phyloP scores from a whole-genome alignment of 139 green algal species.

The Cymbomonas tetramitiformis region DNA sequence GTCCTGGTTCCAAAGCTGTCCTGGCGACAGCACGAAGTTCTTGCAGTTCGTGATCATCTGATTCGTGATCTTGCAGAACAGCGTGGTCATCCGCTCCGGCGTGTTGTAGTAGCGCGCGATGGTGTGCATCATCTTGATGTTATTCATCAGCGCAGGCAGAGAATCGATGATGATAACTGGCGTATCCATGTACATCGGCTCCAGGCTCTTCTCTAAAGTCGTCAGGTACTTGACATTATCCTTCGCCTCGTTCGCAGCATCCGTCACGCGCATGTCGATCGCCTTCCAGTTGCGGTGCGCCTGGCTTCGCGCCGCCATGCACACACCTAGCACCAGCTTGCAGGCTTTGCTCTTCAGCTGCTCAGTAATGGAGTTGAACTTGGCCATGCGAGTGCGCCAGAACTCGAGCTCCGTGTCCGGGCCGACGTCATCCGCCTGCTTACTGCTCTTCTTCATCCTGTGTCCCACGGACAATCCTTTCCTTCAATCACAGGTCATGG shows the following conservation, averaged over 20 bases:
- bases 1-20: conserved; percentile 63
- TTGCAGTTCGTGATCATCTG: conserved; percentile 62
- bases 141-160: conserved; percentile 57
- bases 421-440: conserved; percentile 39
- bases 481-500: no score
- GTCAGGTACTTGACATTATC: conserved; percentile 83
- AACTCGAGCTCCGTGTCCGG: conserved; percentile 74
- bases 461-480: no score
- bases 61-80: conserved; percentile 71
- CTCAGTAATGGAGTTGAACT: conserved; percentile 66
- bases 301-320: conserved; percentile 32
- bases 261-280: conserved; percentile 58
- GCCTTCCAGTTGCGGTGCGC: conserved; percentile 49
- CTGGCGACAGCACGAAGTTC: conserved; percentile 39
- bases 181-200: conserved; percentile 52
- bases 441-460: conserved; percentile 28
- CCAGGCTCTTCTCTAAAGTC: conserved; percentile 66
- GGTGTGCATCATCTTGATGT: conserved; percentile 71
- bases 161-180: conserved; percentile 51
- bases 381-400: conserved; percentile 61
- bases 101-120: conserved; percentile 77
- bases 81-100: conserved; percentile 55
- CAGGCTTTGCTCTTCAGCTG: conserved; percentile 61
- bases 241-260: conserved; percentile 74
- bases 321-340: conserved; percentile 57